Evolutionary conservation across 169 alveolate species (phyloP).

Genomic region (Plasmodium cynomolgi): DNA sequence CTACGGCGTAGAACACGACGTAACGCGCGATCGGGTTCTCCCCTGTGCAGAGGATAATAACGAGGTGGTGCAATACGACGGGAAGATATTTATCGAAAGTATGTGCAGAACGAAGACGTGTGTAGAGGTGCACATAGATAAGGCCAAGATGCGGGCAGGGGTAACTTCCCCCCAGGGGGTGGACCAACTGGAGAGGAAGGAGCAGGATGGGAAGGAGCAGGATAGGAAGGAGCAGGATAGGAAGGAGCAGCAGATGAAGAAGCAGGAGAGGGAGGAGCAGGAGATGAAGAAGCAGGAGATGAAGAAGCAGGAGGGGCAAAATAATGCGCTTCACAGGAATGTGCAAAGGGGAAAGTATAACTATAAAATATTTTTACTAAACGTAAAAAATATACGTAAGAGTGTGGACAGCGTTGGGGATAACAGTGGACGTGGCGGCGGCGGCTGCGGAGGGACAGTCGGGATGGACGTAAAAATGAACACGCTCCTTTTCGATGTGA

Average conservation of each 20-base stretch:
- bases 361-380: conserved; percentile 57
- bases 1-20: neutral
- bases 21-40: neutral
- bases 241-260: no score
- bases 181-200: neutral
- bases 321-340: conserved; percentile 31
- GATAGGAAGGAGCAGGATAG: no score
- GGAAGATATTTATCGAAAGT: conserved; percentile 36
- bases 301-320: neutral
- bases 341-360: conserved; percentile 21
- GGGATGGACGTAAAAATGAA: conserved; percentile 4
- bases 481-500: conserved; percentile 29
- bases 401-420: neutral
- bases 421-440: neutral
- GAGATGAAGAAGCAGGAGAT: no score
- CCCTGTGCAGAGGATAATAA: neutral
- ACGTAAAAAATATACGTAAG: conserved; percentile 9
- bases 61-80: conserved; percentile 19
- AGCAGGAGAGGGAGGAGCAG: no score
- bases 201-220: neutral
- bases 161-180: neutral
- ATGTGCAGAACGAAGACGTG: conserved; percentile 21
- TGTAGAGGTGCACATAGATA: conserved; percentile 32
- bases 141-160: conserved; percentile 16
- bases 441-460: neutral